Conservation (phyloP, 176 grass and related monocot species). For the Tillandsia fasciculata region DNA sequence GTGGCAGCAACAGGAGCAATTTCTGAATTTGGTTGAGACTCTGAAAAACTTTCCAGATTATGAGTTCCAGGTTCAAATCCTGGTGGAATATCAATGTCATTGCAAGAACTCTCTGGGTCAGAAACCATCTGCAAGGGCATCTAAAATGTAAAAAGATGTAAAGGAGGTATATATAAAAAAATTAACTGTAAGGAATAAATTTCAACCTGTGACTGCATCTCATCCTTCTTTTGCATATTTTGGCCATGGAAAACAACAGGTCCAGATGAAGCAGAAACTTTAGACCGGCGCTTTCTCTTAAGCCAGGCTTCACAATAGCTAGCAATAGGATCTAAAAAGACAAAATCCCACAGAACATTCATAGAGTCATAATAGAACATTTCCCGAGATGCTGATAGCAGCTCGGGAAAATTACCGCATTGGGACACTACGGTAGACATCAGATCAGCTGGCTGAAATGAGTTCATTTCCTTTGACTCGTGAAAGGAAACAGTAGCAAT, state of each 20-base stretch:
- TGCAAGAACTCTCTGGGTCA: slow-evolving; percentile 21
- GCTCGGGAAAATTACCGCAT: slow-evolving; percentile 32
- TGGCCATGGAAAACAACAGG: slow-evolving; percentile 12
- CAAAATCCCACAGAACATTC: slow-evolving; percentile 56
- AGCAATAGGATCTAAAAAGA: slow-evolving; percentile 55
- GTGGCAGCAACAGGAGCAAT: slow-evolving; percentile 7
- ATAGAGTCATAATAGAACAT: slow-evolving; percentile 66
- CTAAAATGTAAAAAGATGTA: slow-evolving; percentile 4
- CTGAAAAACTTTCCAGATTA: slow-evolving; percentile 19
- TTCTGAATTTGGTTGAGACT: slow-evolving; percentile 17
- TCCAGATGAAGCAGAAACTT: slow-evolving; percentile 18
- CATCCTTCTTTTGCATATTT: slow-evolving; percentile 26
- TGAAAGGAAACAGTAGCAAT: slow-evolving; percentile 17
- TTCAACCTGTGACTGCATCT: slow-evolving; percentile 29
- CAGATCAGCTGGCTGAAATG: slow-evolving; percentile 5
- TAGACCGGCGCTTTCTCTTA: slow-evolving; percentile 33
- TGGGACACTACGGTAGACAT: slow-evolving; percentile 11
- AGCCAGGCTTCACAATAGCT: slow-evolving; percentile 60
- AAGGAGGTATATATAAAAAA: slow-evolving; percentile 14
- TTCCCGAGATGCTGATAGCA: slow-evolving; percentile 41
- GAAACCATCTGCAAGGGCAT: slow-evolving; percentile 33
- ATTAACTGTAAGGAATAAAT: slow-evolving; percentile 3
- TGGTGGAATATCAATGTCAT: slow-evolving; percentile 59
- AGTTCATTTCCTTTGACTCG: slow-evolving; percentile 20
- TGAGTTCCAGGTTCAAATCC: slow-evolving; percentile 54